Percentiles rank a stretch among this genome's conserved stretches.
Conservation (phyloP, 805 yeast species). For the Lachancea quebecensis region DNA sequence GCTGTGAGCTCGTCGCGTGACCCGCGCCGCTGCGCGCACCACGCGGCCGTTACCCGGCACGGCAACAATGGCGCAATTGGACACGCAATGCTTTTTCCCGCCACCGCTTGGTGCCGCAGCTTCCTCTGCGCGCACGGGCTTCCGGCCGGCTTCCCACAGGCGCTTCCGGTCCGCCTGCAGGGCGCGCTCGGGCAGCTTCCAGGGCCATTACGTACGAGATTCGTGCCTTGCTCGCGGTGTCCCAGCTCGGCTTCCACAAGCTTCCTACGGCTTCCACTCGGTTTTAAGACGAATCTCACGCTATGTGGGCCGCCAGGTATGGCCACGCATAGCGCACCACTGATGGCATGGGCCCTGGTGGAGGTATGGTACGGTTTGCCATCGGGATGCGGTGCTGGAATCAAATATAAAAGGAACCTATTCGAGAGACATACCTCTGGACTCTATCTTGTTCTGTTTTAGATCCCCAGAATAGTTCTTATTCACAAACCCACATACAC, state of each 20-base stretch:
- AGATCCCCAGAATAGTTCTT: slow-evolving; percentile 1
- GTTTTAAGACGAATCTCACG: background rate
- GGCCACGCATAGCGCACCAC: background rate
- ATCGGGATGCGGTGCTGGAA: background rate
- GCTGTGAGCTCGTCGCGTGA: too few species aligned
- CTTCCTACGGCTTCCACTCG: background rate
- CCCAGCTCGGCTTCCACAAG: background rate
- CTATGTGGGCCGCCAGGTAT: background rate
- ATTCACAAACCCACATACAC: slow-evolving; percentile 8
- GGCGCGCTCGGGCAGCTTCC: too few species aligned
- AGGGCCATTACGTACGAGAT: too few species aligned
- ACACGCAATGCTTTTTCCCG: too few species aligned
- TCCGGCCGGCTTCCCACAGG: too few species aligned
- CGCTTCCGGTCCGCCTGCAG: too few species aligned
- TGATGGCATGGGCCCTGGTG: background rate
- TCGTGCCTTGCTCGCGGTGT: too few species aligned
- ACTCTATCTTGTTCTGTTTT: background rate
- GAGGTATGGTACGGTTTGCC: background rate
- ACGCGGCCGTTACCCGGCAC: too few species aligned
- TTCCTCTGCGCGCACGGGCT: too few species aligned
- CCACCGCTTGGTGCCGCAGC: too few species aligned
- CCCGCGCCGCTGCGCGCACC: too few species aligned
- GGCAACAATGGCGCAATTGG: too few species aligned
- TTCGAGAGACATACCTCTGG: background rate
- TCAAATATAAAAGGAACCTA: slow-evolving; percentile 1